These are phyloP conservation scores for Passalora sequoiae DNA, from an alignment of 2,329 filamentous ascomycete species.

Conservation along the genomic window DNA sequence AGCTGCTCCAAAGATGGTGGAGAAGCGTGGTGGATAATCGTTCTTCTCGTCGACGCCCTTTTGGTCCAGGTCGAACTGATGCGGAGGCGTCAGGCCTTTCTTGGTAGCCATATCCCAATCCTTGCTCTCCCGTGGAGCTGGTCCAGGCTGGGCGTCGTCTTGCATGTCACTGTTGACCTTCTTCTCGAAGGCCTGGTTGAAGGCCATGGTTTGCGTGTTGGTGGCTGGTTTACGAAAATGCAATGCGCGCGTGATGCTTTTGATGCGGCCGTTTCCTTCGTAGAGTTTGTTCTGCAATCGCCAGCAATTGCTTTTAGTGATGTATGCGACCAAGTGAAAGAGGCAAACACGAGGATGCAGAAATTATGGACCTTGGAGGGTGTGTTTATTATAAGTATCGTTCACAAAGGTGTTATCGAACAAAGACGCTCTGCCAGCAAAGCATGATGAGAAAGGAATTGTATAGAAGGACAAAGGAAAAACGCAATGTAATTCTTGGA, in stretches of 20 bases:
- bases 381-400: neutral
- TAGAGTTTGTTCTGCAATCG: slow-evolving; percentile 4
- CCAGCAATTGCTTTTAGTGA: slow-evolving; percentile 4
- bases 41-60: slow-evolving; percentile 27
- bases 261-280: slow-evolving; percentile 5
- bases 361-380: neutral
- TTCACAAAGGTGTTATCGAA: slow-evolving; percentile 7
- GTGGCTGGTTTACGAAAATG: too few species aligned
- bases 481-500: neutral
- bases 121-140: slow-evolving; percentile 19
- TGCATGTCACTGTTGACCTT: slow-evolving; percentile 33
- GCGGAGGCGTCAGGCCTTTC: slow-evolving; percentile 6
- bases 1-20: slow-evolving; percentile 27
- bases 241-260: neutral
- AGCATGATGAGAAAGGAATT: slow-evolving; percentile 7
- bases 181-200: slow-evolving; percentile 30
- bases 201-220: slow-evolving; percentile 21
- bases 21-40: slow-evolving; percentile 30
- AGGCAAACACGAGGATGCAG: slow-evolving; percentile 1
- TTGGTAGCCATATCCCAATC: slow-evolving; percentile 17
- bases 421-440: slow-evolving; percentile 8
- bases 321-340: neutral
- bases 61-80: slow-evolving; percentile 15
- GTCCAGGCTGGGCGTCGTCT: slow-evolving; percentile 17
- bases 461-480: slow-evolving; percentile 1